A percentile compares a stretch with the other conserved stretches of the same genome.
phyloP scores from a whole-genome alignment of 257 asterid genomes.

The Schizonepeta tenuifolia region DNA sequence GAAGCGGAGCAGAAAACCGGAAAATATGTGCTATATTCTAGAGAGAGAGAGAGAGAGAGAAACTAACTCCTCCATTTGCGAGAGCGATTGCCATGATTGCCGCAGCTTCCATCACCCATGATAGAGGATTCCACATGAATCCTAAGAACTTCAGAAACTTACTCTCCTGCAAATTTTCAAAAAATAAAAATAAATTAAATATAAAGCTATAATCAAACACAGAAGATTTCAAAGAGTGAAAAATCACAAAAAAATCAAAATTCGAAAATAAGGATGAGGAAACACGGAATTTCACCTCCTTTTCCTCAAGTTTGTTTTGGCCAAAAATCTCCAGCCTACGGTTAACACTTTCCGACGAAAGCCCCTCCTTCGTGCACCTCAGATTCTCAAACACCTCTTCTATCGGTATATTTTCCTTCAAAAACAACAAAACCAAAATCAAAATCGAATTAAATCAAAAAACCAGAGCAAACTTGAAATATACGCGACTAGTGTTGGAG shows the following conservation, averaged over 20 bases:
- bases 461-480: not conserved
- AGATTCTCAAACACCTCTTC: slow-evolving; percentile 68
- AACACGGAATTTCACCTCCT: slow-evolving; percentile 45
- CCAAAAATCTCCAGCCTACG: slow-evolving; percentile 68
- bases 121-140: slow-evolving; percentile 64
- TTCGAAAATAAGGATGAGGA: not conserved
- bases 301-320: slow-evolving; percentile 75
- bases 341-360: slow-evolving; percentile 52
- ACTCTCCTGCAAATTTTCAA: slow-evolving; percentile 49
- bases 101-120: slow-evolving; percentile 69
- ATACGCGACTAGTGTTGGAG: not conserved
- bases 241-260: not conserved
- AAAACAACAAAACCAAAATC: not conserved
- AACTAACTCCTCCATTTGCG: slow-evolving; percentile 61
- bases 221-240: not conserved
- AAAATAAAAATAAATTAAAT: not conserved
- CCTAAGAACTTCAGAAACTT: slow-evolving; percentile 55
- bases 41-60: slow-evolving; percentile 10
- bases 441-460: not conserved
- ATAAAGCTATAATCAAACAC: slow-evolving; percentile 13
- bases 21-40: not conserved
- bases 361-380: slow-evolving; percentile 64
- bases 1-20: not conserved
- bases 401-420: slow-evolving; percentile 67
- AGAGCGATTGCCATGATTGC: slow-evolving; percentile 67